phyloP scores from a whole-genome alignment of 2,329 filamentous ascomycete species.

The Endoconidiophora laricicola region DNA sequence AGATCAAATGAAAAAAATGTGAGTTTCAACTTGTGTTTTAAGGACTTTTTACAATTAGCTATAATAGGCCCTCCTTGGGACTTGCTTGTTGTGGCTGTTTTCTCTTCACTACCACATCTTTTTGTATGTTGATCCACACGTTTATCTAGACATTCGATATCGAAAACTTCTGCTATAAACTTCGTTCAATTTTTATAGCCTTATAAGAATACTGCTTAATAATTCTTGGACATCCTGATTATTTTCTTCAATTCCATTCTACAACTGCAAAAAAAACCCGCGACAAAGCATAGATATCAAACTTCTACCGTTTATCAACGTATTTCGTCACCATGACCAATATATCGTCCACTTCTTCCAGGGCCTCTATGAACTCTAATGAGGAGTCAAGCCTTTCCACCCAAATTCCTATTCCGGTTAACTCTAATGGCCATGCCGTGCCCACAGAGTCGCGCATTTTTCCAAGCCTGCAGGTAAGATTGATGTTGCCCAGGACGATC shows the following conservation, averaged over 20 bases:
- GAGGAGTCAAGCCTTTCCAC: not conserved
- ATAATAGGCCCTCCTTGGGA: no score
- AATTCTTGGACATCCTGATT: not conserved
- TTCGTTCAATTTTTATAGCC: no score
- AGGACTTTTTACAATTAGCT: no score
- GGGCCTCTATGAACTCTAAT: not conserved
- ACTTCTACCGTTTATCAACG: conserved; percentile 3
- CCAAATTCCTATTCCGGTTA: not conserved
- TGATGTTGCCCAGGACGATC: conserved; percentile 26
- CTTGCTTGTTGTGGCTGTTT: no score
- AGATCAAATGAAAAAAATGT: not conserved
- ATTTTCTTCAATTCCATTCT: not conserved
- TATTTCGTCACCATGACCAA: conserved; percentile 9
- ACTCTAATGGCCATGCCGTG: conserved; percentile 18
- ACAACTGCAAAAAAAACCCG: not conserved
- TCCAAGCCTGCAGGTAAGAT: conserved; percentile 25
- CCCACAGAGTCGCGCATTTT: conserved; percentile 22
- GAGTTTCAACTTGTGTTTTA: not conserved
- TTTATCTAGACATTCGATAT: no score
- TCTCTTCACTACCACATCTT: no score
- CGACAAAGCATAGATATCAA: not conserved
- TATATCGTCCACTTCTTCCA: not conserved
- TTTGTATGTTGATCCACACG: no score
- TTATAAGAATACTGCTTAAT: not conserved
- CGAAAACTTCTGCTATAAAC: no score